phyloP scores from a whole-genome alignment of 768 basidiomycete species.

The Boletus rubropictus region DNA sequence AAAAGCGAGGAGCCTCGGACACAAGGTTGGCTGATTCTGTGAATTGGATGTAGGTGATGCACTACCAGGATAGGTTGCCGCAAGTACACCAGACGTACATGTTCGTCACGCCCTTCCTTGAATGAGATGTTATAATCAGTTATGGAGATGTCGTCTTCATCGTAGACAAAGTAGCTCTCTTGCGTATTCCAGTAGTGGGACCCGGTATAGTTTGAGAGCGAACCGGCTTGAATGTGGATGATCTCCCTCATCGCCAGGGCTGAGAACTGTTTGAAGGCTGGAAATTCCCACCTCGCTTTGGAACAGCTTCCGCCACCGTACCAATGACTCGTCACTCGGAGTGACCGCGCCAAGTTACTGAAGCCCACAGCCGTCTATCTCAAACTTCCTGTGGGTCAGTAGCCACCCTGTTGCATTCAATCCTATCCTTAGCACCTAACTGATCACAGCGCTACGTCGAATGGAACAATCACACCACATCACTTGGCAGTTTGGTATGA shows the following conservation, averaged over 20 bases:
- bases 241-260: constrained; percentile 60
- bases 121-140: constrained; percentile 60
- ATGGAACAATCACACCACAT: background rate
- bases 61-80: background rate
- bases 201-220: constrained; percentile 59
- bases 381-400: background rate
- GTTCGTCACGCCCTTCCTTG: constrained; percentile 47
- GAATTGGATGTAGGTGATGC: constrained; percentile 1
- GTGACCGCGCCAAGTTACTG: too few relatives aligned
- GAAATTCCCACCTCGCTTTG: constrained; percentile 5
- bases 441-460: constrained; percentile 1
- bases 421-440: background rate
- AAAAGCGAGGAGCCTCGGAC: constrained; percentile 60
- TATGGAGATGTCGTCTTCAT: constrained; percentile 38
- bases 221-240: constrained; percentile 70
- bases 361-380: background rate
- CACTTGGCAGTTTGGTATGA: background rate
- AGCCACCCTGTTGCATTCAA: background rate
- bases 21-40: constrained; percentile 38
- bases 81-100: constrained; percentile 35
- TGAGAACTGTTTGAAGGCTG: background rate
- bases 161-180: constrained; percentile 57
- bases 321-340: too few relatives aligned
- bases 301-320: background rate
- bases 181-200: constrained; percentile 83